These are phyloP conservation scores for Blumeriella jaapii DNA, from an alignment of 2,329 filamentous ascomycete genomes.

Conservation along the genomic window DNA sequence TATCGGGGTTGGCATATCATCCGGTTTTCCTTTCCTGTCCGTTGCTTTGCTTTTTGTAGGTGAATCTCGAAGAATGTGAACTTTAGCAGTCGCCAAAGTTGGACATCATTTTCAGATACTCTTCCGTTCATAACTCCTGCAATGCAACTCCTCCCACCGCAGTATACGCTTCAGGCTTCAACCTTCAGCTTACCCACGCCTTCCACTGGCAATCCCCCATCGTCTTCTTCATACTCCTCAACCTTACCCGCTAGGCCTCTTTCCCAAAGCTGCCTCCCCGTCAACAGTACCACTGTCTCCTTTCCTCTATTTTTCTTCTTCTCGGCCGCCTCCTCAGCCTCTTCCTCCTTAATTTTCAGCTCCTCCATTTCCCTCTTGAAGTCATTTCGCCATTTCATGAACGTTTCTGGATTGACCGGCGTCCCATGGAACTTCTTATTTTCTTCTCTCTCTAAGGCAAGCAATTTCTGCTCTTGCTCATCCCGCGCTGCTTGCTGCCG, in stretches of 20 bases:
- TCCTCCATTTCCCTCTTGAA: constrained; percentile 79
- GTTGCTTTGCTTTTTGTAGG: neutral
- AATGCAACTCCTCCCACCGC: constrained; percentile 22
- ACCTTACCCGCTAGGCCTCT: constrained; percentile 55
- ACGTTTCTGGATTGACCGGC: constrained; percentile 75
- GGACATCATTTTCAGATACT: neutral
- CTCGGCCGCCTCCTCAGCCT: constrained; percentile 68
- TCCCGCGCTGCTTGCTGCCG: constrained; percentile 55
- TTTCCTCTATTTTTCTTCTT: constrained; percentile 68
- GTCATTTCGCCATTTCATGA: constrained; percentile 66
- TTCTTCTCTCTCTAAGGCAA: constrained; percentile 71
- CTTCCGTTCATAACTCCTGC: constrained; percentile 15
- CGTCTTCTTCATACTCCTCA: constrained; percentile 56
- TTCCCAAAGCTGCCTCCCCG: constrained; percentile 71
- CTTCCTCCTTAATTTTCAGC: constrained; percentile 52
- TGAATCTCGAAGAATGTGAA: neutral
- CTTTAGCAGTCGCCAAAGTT: neutral
- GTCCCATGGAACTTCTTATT: constrained; percentile 95
- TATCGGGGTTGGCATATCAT: neutral
- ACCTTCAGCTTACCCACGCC: constrained; percentile 64
- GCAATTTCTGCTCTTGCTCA: constrained; percentile 40
- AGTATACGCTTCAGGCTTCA: constrained; percentile 30
- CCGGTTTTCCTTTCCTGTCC: no score
- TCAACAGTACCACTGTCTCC: constrained; percentile 58
- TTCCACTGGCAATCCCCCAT: constrained; percentile 42